These are phyloP conservation scores for Trametes cubensis DNA, from an alignment of 768 basidiomycete genomes.

Conservation along the genomic window DNA sequence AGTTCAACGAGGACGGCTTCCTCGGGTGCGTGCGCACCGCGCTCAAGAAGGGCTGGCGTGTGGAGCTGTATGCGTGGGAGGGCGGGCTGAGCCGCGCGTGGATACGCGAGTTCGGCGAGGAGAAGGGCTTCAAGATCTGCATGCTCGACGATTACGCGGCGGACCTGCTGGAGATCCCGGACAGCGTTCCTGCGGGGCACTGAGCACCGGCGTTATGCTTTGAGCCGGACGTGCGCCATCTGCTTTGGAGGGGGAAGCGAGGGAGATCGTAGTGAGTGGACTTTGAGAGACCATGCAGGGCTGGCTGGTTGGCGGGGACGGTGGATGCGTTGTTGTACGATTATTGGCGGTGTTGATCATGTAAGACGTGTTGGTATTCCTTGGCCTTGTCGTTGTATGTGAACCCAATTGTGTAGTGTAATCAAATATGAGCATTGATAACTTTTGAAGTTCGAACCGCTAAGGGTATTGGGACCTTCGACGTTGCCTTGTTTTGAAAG, in stretches of 20 bases:
- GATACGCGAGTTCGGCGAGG: conserved; percentile 67
- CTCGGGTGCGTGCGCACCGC: conserved; percentile 85
- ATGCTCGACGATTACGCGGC: conserved; percentile 41
- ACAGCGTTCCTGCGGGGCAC: conserved; percentile 7
- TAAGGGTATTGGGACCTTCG: too few species aligned
- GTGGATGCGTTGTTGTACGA: neutral
- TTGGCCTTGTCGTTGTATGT: too few species aligned
- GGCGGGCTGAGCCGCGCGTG: conserved; percentile 79
- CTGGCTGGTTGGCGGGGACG: too few species aligned
- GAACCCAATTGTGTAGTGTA: too few species aligned
- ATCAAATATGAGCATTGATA: too few species aligned
- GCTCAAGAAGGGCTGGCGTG: conserved; percentile 86
- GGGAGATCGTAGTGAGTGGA: too few species aligned
- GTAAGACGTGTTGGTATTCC: too few species aligned
- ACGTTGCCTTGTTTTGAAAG: too few species aligned
- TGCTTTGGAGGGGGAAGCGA: neutral
- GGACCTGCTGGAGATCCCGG: conserved; percentile 40
- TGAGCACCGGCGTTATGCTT: conserved; percentile 26
- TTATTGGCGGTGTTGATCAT: neutral
- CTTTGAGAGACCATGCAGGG: too few species aligned
- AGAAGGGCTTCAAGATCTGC: conserved; percentile 36
- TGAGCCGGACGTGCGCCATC: conserved; percentile 20
- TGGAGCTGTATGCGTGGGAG: conserved; percentile 95
- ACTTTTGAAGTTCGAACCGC: too few species aligned
- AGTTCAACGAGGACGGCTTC: conserved; percentile 94